phyloP scores from a whole-genome alignment of 129 eudicot genomes.

The Centaurea solstitialis region DNA sequence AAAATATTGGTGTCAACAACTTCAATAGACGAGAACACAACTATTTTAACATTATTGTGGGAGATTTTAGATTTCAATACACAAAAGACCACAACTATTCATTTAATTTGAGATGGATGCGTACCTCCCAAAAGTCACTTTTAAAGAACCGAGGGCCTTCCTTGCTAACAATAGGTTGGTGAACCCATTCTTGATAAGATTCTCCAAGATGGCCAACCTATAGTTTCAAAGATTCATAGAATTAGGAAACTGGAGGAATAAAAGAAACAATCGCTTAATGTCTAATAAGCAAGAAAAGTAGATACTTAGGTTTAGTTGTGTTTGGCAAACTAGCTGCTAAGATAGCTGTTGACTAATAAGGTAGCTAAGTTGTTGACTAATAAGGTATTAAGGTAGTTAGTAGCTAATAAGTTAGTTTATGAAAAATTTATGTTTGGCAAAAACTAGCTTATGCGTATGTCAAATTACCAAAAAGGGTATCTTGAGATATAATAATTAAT shows the following conservation, averaged over 20 bases:
- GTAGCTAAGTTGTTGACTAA: too few species aligned
- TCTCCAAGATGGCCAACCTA: slow-evolving; percentile 99
- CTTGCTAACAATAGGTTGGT: slow-evolving; percentile 97
- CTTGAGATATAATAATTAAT: too few species aligned
- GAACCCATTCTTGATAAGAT: slow-evolving; percentile 94
- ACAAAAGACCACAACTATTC: too few species aligned
- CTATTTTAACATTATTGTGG: neutral
- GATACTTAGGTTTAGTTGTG: too few species aligned
- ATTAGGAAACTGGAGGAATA: neutral
- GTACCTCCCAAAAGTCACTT: slow-evolving; percentile 93
- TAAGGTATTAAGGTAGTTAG: too few species aligned
- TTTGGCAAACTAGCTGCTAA: too few species aligned
- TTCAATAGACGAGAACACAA: neutral
- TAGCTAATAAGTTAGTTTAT: too few species aligned
- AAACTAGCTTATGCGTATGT: too few species aligned
- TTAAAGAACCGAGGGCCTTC: slow-evolving; percentile 94
- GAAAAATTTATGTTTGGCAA: too few species aligned
- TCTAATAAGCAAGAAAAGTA: neutral
- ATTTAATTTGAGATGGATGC: too few species aligned
- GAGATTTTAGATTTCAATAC: neutral
- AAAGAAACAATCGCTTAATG: neutral
- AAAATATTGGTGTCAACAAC: neutral
- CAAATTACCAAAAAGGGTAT: too few species aligned
- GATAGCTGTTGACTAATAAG: too few species aligned
- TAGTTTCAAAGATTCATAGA: neutral